Evolutionary conservation across 1,284 basidiomycete species (phyloP), one percentile per base, ranked within the genome.

Genomic region (Apiotrichum montevideense): DNA sequence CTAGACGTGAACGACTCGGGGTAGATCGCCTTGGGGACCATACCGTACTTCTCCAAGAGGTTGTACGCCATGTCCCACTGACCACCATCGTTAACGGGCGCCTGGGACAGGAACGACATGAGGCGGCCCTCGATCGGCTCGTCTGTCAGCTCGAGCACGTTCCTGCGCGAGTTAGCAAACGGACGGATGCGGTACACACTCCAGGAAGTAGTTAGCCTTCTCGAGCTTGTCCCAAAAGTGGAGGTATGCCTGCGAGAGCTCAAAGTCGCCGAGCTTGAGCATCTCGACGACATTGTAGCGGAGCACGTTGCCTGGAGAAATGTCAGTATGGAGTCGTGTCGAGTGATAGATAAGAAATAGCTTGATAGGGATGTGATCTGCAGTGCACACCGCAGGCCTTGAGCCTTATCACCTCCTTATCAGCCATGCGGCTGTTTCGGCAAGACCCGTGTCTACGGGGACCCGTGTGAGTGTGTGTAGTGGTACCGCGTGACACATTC

Each of bases 61-160:
- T 95, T 95, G 65, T 91, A 87, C 0, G 84, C 86, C 92, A 96
- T 97, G 72, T 96, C 92, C 85, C 87, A 94, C 75, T 95, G 90
- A 7, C 93, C 92, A 46, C 94, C 94, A 70, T 98, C 94, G 65
- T 84, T 87, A 71, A 94, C 86, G 34, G 90, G 88, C 52, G 87
- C 86, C 11, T 77, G 73, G 34, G 88, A 83, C 51, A 97, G 82
- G 78, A 87, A 87, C 48, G 80, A 83, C 51, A 97, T 80, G 11
- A 94, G 81, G 3, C 94, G 84, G 67, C 89, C 85, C 56, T 96
- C 90, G 47, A 95, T 77, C 0, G 88, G 85, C 55, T 86, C 81
- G 64, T 91, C 86, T 0, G 85, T 85, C 46, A 90, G 83, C 76
- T 95, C 82, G 64, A 98, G 88, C 56, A 87, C 84, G 48, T 67